A percentile compares a stretch with the other conserved stretches of the same genome.
Conservation (phyloP, 306 rosid genomes). For the Rosa lucieae region DNA sequence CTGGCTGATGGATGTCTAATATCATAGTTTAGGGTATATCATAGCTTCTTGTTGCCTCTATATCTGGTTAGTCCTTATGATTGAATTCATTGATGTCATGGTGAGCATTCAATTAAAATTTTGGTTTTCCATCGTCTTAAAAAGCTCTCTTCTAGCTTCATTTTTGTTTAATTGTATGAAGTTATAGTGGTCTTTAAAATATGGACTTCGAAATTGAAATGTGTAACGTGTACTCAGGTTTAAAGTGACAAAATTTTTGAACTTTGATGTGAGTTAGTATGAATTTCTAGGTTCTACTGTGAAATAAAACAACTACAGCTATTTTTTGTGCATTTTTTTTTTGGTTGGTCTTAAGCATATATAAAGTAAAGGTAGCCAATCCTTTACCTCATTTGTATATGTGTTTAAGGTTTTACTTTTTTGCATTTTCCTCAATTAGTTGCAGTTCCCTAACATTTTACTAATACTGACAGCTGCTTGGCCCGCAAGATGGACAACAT, state of each 20-base stretch:
- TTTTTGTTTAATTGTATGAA: background rate
- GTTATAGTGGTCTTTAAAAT: background rate
- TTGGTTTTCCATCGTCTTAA: no score
- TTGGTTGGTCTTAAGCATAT: background rate
- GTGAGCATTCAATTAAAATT: background rate
- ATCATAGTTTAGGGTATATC: no score
- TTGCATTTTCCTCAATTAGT: background rate
- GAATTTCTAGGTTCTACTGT: background rate
- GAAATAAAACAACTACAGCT: background rate
- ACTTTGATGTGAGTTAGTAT: no score
- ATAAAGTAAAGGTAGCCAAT: background rate
- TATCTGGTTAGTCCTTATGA: background rate
- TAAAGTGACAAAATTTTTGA: background rate
- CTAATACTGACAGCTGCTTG: background rate
- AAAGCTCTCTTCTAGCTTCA: background rate
- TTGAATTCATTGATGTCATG: background rate
- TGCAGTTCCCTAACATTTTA: background rate
- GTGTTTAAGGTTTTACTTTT: no score
- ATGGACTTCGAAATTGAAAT: background rate
- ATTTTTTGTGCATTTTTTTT: background rate
- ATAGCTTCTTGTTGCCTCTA: no score
- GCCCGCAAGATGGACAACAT: slow-evolving; percentile 50
- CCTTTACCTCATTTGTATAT: background rate
- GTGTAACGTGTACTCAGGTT: background rate
- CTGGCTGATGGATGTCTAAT: no score